Percentiles rank a stretch among this genome's conserved stretches.
Evolutionary conservation across 176 grass and related monocot genomes (phyloP).

Genomic region (Zea luxurians): DNA sequence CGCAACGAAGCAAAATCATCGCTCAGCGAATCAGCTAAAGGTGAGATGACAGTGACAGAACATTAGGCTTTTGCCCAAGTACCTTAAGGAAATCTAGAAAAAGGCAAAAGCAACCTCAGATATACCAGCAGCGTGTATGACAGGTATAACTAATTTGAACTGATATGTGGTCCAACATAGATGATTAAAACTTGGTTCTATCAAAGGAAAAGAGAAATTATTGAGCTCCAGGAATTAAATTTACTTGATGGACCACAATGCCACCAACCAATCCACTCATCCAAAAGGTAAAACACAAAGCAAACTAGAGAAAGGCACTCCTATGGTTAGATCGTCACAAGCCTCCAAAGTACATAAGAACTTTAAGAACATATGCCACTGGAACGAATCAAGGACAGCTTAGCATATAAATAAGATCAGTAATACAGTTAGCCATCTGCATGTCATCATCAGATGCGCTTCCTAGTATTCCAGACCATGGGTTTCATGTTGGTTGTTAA

Average conservation of each 20-base stretch:
- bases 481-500: slow-evolving; percentile 31
- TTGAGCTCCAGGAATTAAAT: slow-evolving; percentile 42
- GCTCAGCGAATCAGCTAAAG: slow-evolving; percentile 33
- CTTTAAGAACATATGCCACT: slow-evolving; percentile 44
- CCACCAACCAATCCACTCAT: slow-evolving; percentile 33
- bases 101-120: slow-evolving; percentile 38
- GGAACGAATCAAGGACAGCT: slow-evolving; percentile 41
- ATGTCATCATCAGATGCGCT: slow-evolving; percentile 38
- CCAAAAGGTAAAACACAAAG: slow-evolving; percentile 38
- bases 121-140: slow-evolving; percentile 35
- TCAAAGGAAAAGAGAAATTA: slow-evolving; percentile 25
- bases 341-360: slow-evolving; percentile 45
- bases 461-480: slow-evolving; percentile 17
- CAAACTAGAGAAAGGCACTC: slow-evolving; percentile 35
- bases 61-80: slow-evolving; percentile 37
- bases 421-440: slow-evolving; percentile 33
- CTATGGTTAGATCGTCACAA: slow-evolving; percentile 34
- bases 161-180: slow-evolving; percentile 45
- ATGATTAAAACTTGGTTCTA: slow-evolving; percentile 26
- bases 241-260: slow-evolving; percentile 55
- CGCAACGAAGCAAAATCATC: slow-evolving; percentile 7
- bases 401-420: slow-evolving; percentile 39
- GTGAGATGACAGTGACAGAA: slow-evolving; percentile 32
- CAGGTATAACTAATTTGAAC: slow-evolving; percentile 38
- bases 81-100: slow-evolving; percentile 35